Conservation (phyloP, 2,329 filamentous ascomycete species). For the Gaeumannomyces sp. region DNA sequence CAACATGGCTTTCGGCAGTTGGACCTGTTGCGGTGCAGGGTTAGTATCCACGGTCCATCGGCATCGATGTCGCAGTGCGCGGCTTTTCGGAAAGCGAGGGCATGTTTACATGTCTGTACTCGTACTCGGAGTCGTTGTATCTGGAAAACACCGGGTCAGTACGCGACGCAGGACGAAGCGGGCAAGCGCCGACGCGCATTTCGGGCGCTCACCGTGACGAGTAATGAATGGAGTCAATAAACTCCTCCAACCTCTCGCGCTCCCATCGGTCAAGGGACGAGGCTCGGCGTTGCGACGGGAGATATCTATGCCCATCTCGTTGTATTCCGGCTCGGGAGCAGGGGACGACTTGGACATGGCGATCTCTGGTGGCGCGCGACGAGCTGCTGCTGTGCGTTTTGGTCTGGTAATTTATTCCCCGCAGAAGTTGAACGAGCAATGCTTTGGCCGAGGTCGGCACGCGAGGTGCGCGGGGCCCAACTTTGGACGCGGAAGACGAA, state of each 20-base stretch:
- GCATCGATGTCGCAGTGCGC: background rate
- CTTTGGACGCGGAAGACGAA: background rate
- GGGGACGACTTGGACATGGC: background rate
- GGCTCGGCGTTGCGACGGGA: slow-evolving; percentile 82
- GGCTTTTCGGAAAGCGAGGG: background rate
- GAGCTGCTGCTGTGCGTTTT: background rate
- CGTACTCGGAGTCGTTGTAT: slow-evolving; percentile 87
- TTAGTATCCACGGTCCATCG: background rate
- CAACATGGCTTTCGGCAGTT: slow-evolving; percentile 96
- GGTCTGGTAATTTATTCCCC: background rate
- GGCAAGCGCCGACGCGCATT: background rate
- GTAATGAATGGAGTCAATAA: slow-evolving; percentile 90
- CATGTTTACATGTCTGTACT: slow-evolving; percentile 73
- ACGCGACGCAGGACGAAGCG: slow-evolving; percentile 10
- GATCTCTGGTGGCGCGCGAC: slow-evolving; percentile 10
- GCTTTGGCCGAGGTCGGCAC: slow-evolving; percentile 7
- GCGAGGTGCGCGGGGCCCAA: background rate
- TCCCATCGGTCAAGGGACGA: slow-evolving; percentile 74
- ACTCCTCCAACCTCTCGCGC: slow-evolving; percentile 80
- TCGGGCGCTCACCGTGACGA: slow-evolving; percentile 61
- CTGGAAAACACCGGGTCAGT: slow-evolving; percentile 38
- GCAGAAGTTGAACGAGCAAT: slow-evolving; percentile 11
- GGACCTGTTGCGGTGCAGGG: slow-evolving; percentile 36
- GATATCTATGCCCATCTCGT: slow-evolving; percentile 63
- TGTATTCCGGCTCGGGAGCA: slow-evolving; percentile 20